Evolutionary conservation across 352 stramenopile genomes (phyloP), one percentile per base, ranked within the genome.

Genomic region (Pythium apleroticum): DNA sequence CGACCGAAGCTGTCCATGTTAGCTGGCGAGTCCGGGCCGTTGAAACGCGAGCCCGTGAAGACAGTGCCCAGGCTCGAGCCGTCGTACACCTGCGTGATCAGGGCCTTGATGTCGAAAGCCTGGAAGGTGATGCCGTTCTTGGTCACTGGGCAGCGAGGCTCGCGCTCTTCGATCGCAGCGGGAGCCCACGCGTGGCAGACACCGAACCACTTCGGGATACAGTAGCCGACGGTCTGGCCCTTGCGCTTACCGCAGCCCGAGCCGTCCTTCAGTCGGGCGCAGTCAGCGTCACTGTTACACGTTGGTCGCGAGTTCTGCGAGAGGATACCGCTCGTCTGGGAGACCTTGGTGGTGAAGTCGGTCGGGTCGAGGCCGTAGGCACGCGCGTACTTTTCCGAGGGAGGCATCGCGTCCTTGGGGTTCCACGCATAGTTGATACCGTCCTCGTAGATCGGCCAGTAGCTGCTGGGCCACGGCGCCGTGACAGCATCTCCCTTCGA

Each of bases 71-170:
- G 17, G 52, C 46, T 57, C 17, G 55, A 45, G 41, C 66, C 66
- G 46, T 73, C 66, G 63, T 73, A 73, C 20, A 54, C 20, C 53
- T 73, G 66, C n/a, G 63, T 73, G 49, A 69, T 35, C 1, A 73
- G 56, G 4, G 66, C 66, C 63, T 73, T 73, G 60, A 73, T 73
- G 28, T 71, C 65, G 24, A 71, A 54, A 1, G 65, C 57, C 65
- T 71, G 57, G 52, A 71, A 71, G 25, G 59, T 67, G 9, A 67
- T 45, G 12, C 48, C 53, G 52, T 71, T 71, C 57, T 67, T 71
- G 28, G 57, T 71, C 22, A 71, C 65, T 15, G 57, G 52, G 43
- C 66, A 73, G 8, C 54, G 52, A 15, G 66, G 66, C 48, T 73
- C 66, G n/a, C 49, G 57, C 56, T 73, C 66, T 35, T 62, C 46